A percentile compares a stretch with the other conserved stretches of the same genome.
These are phyloP conservation scores for Micractinium conductrix DNA, from an alignment of 139 green algal genomes.

Conservation along the genomic window DNA sequence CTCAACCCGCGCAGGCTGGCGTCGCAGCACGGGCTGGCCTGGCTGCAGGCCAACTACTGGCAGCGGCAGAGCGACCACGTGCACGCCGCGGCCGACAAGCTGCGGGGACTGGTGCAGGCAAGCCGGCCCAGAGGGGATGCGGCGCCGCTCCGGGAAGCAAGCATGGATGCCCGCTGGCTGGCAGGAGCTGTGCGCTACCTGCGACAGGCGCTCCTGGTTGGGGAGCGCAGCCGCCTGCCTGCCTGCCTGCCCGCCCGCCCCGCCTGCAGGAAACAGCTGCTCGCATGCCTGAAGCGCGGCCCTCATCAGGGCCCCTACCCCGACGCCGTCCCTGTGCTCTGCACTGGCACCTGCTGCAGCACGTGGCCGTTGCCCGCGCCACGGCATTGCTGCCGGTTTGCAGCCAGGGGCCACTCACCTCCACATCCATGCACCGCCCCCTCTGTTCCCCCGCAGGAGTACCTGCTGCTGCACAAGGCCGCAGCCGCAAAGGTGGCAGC, in stretches of 20 bases:
- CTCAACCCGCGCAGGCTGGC: conserved; percentile 40
- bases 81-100: conserved; percentile 1
- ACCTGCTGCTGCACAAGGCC: conserved; percentile 35
- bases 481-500: conserved; percentile 41
- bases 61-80: conserved; percentile 58
- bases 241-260: too few species aligned
- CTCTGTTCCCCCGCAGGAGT: not conserved
- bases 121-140: not conserved
- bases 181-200: too few species aligned
- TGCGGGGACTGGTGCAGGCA: conserved; percentile 46
- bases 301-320: too few species aligned
- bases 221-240: too few species aligned
- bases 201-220: too few species aligned
- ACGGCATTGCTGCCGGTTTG: too few species aligned
- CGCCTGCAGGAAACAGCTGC: not conserved
- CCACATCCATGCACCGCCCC: not conserved
- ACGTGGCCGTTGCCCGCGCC: too few species aligned
- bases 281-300: not conserved
- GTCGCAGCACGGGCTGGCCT: conserved; percentile 64
- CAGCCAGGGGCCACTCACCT: too few species aligned
- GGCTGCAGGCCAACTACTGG: conserved; percentile 80
- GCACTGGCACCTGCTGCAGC: too few species aligned
- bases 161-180: not conserved
- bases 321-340: too few species aligned
- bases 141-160: not conserved